Evolutionary conservation across 306 rosid genomes (phyloP), one percentile per base, ranked within the genome.

Genomic region (Pyrus pyrifolia): DNA sequence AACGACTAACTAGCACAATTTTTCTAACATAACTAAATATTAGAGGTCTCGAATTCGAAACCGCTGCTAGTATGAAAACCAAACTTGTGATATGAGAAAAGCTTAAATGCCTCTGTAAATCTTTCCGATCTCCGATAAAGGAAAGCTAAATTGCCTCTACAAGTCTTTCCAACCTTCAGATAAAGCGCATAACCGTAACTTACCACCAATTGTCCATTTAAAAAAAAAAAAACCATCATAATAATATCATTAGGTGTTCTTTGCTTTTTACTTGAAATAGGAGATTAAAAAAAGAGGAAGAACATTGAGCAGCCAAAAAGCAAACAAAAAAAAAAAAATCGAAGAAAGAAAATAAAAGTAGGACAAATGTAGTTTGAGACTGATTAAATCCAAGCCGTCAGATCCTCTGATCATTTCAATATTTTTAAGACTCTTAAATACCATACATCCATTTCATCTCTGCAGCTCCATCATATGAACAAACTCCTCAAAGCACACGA

Each of bases 401-500:
- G 66, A 72, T 72, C 62, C 52, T 72, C 33, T 72, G n/a, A 72
- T 57, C 4, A 3, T 13, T 72, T 12, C 66, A 17, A 29, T 35
- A 35, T 9, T 71, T 4, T 52, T 11, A 10, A 35, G 49, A 33
- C 66, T 8, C n/a, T 55, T 5, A 18, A 51, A 71, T 30, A 49
- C 30, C 60, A 69, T 46, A 27, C 74, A 70, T 51, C 19, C 45
- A 30, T 29, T 19, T 73, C 79, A 68, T 80, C 89, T 86, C 67
- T 86, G 96, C 68, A 82, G 76, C 67, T 89, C 97, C 98, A 94
- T 94, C 98, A 94, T 94, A 46, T 81, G 89, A 4, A 89, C 72
- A 23, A 94, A 94, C 76, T 94, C 98, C 72, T 89, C 86, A 79
- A 90, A 94, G 86, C 98, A 94, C 23, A 94, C 98, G 73, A 90